phyloP scores from a whole-genome alignment of 441 rosid species.

The Adansonia gregorii region DNA sequence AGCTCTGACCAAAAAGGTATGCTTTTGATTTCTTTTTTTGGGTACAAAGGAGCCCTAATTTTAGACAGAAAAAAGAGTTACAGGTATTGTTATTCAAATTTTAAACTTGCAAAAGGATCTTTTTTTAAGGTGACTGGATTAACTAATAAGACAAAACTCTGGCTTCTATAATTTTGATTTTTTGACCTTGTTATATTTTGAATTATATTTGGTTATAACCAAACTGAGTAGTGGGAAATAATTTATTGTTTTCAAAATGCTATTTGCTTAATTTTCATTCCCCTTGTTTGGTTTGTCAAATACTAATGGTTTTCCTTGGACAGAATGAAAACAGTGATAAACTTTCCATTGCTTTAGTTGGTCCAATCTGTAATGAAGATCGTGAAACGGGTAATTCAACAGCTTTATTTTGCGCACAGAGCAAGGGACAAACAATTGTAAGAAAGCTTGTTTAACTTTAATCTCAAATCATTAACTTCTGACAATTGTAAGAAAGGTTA shows the following conservation, averaged over 20 bases:
- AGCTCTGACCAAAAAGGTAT: conserved; percentile 52
- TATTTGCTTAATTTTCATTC: no score
- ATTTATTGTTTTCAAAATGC: no score
- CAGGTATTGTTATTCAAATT: neutral
- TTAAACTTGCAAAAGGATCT: neutral
- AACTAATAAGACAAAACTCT: neutral
- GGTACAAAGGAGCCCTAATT: neutral
- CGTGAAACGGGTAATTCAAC: neutral
- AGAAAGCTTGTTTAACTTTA: neutral
- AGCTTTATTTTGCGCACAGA: neutral
- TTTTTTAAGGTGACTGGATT: neutral
- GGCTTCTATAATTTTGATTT: no score
- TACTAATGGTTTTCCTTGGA: neutral
- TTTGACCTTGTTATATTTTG: neutral
- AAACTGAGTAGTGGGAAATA: neutral
- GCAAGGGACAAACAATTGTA: neutral
- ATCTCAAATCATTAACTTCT: no score
- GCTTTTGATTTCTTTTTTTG: neutral
- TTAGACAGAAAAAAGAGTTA: no score
- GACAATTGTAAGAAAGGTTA: neutral
- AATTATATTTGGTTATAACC: neutral
- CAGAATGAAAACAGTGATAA: conserved; percentile 33
- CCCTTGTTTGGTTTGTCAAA: neutral
- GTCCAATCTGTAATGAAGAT: conserved; percentile 16
- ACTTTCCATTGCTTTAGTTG: conserved; percentile 18